Conservation (phyloP, 768 basidiomycete genomes). For the Crepidotus variabilis region DNA sequence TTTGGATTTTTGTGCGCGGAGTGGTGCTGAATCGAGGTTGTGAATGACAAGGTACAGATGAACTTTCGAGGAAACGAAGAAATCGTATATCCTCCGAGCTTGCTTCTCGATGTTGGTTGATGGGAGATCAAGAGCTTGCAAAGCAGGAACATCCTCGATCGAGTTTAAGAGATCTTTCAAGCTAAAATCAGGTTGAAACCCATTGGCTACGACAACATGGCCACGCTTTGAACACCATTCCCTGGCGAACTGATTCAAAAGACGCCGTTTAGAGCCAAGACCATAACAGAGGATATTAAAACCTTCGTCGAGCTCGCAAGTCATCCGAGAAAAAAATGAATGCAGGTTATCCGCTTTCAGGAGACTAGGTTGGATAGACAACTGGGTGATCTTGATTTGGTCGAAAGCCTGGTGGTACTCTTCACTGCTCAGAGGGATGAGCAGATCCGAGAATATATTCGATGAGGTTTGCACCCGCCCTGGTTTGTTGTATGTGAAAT, state of each 20-base stretch:
- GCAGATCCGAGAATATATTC: conserved; percentile 73
- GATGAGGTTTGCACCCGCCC: conserved; percentile 66
- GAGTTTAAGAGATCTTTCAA: conserved; percentile 66
- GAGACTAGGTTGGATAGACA: conserved; percentile 30
- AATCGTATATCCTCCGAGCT: conserved; percentile 59
- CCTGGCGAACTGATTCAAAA: conserved; percentile 74
- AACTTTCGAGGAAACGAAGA: conserved; percentile 43
- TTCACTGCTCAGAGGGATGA: conserved; percentile 66
- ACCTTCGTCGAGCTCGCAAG: conserved; percentile 71
- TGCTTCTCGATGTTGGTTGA: conserved; percentile 54
- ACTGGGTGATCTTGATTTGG: conserved; percentile 23
- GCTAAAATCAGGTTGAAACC: conserved; percentile 63
- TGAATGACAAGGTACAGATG: conserved; percentile 81
- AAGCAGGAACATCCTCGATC: conserved; percentile 49
- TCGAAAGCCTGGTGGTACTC: conserved; percentile 48
- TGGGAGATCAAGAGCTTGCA: conserved; percentile 30
- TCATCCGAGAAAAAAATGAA: conserved; percentile 54
- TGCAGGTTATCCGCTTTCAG: conserved; percentile 27
- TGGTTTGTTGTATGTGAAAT: conserved; percentile 64
- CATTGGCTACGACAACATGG: conserved; percentile 76
- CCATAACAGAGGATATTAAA: conserved; percentile 91
- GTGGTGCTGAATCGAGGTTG: conserved; percentile 76
- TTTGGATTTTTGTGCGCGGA: conserved; percentile 63
- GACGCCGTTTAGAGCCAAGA: conserved; percentile 77
- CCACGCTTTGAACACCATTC: conserved; percentile 54